Percentiles rank a stretch among this genome's conserved stretches.
Conservation (phyloP, 2,329 filamentous ascomycete species). For the Talaromyces rugulosus region DNA sequence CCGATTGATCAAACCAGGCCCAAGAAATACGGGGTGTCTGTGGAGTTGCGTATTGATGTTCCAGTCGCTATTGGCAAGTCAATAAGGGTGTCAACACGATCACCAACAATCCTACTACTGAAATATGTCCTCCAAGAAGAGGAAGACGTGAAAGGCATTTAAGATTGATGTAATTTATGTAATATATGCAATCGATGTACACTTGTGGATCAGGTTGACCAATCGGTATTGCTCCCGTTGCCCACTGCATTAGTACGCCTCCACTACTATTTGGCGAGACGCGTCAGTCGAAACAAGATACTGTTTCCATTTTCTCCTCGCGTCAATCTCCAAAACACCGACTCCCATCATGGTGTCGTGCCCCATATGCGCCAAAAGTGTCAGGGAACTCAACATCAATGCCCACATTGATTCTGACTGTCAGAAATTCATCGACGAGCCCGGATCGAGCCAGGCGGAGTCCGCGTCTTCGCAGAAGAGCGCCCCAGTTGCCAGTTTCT, state of each 20-base stretch:
- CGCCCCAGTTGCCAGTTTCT: constrained; percentile 49
- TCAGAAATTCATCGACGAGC: constrained; percentile 51
- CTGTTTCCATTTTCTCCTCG: constrained; percentile 2
- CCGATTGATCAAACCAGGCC: background rate
- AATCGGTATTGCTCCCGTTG: background rate
- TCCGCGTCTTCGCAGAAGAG: constrained; percentile 31
- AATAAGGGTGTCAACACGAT: background rate
- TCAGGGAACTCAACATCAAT: constrained; percentile 72
- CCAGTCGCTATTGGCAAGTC: background rate
- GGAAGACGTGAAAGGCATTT: background rate
- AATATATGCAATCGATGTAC: background rate
- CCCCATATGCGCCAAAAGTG: constrained; percentile 72
- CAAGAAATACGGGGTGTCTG: background rate
- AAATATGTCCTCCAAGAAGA: no score
- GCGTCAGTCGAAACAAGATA: background rate
- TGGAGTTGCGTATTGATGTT: constrained; percentile 1
- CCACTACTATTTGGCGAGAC: background rate
- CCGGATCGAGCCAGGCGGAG: constrained; percentile 42
- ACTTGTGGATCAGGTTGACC: background rate
- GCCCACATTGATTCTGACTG: constrained; percentile 80
- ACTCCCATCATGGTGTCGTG: constrained; percentile 59
- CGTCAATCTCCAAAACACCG: background rate
- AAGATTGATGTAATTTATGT: background rate
- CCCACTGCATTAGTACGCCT: background rate
- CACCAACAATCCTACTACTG: no score